Conservation (phyloP, 768 basidiomycete genomes). For the Calocera viscosa region DNA sequence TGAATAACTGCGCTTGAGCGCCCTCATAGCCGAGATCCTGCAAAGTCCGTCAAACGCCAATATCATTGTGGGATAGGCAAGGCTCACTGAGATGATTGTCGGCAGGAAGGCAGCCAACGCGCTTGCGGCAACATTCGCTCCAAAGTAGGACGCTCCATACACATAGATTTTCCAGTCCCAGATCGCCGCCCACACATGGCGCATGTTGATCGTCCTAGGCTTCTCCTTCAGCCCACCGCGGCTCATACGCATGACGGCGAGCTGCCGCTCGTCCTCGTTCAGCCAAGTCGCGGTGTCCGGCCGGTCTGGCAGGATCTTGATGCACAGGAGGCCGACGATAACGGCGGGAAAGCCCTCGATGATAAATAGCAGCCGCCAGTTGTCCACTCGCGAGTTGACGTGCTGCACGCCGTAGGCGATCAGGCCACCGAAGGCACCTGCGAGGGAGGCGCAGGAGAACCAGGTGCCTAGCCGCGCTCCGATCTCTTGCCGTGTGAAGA, state of each 20-base stretch:
- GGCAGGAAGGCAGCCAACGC: conserved; percentile 74
- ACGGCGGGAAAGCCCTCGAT: conserved; percentile 62
- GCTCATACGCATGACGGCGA: conserved; percentile 57
- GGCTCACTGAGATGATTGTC: conserved; percentile 46
- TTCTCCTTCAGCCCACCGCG: conserved; percentile 52
- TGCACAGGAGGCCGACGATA: conserved; percentile 44
- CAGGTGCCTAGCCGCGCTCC: conserved; percentile 66
- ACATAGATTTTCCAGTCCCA: conserved; percentile 63
- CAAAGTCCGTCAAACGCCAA: neutral
- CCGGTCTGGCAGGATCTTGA: conserved; percentile 51
- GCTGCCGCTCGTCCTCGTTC: conserved; percentile 34
- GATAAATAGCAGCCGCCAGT: conserved; percentile 59
- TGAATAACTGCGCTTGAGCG: neutral
- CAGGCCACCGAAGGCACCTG: conserved; percentile 72
- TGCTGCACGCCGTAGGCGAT: conserved; percentile 71
- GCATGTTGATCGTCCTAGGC: conserved; percentile 50
- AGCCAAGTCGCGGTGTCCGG: conserved; percentile 58
- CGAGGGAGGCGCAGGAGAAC: conserved; percentile 75
- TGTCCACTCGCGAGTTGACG: conserved; percentile 25
- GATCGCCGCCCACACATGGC: conserved; percentile 50
- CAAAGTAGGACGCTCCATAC: conserved; percentile 66
- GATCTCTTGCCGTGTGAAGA: conserved; percentile 63
- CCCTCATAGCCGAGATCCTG: neutral
- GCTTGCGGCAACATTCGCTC: conserved; percentile 58
- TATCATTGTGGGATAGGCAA: neutral